Conservation (phyloP, 768 basidiomycete genomes). For the Cystobasidium onofrii region DNA sequence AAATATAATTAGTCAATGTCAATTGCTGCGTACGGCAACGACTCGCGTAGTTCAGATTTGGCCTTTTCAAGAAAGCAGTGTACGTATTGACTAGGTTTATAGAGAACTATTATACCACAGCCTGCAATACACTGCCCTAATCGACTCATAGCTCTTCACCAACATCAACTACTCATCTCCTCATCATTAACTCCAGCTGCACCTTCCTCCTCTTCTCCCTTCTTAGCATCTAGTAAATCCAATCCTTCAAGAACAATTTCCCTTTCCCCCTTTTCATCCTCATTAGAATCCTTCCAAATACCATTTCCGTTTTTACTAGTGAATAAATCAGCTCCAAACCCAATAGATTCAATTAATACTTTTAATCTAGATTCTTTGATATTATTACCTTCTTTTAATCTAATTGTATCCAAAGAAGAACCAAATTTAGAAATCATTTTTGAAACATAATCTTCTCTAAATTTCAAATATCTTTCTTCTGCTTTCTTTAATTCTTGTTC, state of each 20-base stretch:
- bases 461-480: conserved; percentile 10
- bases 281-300: conserved; percentile 17
- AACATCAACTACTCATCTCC: neutral
- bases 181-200: neutral
- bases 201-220: neutral
- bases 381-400: conserved; percentile 7
- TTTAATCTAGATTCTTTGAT: conserved; percentile 1
- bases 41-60: no score
- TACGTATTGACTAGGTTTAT: no score
- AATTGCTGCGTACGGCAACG: no score
- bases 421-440: conserved; percentile 6
- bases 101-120: no score
- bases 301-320: neutral
- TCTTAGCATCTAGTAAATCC: neutral
- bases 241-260: conserved; percentile 21
- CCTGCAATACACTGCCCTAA: no score
- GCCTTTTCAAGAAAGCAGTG: no score
- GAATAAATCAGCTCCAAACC: neutral
- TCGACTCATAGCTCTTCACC: no score
- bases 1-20: no score
- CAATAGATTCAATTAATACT: conserved; percentile 12
- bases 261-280: conserved; percentile 11
- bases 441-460: conserved; percentile 22
- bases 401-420: neutral
- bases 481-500: neutral